Conservation (phyloP, 1,284 basidiomycete species). For the Puccinia brachypodii region DNA sequence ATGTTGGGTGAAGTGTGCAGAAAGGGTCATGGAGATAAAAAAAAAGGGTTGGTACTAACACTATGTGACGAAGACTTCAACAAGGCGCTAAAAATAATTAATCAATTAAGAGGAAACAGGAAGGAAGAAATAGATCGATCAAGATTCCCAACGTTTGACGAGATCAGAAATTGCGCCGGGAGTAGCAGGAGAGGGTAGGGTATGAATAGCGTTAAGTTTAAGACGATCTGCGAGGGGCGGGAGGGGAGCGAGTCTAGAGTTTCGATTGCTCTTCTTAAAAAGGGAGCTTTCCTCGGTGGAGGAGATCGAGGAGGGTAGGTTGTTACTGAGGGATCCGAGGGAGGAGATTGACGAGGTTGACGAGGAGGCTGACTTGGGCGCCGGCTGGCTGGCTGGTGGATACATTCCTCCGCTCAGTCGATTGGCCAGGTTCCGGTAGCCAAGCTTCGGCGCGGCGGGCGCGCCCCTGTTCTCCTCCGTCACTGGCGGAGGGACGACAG, state of each 20-base stretch:
- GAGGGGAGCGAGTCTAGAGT: background rate
- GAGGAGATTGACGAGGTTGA: background rate
- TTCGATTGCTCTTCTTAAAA: background rate
- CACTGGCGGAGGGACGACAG: background rate
- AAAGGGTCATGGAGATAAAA: background rate
- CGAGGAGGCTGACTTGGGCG: background rate
- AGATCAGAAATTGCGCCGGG: background rate
- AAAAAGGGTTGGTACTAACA: too few relatives aligned
- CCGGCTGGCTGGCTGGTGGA: background rate
- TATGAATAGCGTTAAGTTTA: background rate
- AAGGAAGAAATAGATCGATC: background rate
- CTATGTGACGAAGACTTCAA: too few relatives aligned
- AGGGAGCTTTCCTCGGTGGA: background rate
- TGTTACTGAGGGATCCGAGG: background rate
- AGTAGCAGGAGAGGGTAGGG: background rate
- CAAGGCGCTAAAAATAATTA: background rate
- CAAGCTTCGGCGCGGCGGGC: background rate
- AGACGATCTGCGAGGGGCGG: background rate
- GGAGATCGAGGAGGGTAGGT: background rate
- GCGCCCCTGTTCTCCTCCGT: background rate
- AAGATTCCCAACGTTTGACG: conserved; percentile 10
- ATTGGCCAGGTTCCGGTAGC: conserved; percentile 26
- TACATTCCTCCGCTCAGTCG: background rate
- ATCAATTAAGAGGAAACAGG: background rate
- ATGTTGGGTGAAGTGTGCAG: background rate